Conservation (phyloP, 2,329 filamentous ascomycete species). For the Cladosporium phlei region DNA sequence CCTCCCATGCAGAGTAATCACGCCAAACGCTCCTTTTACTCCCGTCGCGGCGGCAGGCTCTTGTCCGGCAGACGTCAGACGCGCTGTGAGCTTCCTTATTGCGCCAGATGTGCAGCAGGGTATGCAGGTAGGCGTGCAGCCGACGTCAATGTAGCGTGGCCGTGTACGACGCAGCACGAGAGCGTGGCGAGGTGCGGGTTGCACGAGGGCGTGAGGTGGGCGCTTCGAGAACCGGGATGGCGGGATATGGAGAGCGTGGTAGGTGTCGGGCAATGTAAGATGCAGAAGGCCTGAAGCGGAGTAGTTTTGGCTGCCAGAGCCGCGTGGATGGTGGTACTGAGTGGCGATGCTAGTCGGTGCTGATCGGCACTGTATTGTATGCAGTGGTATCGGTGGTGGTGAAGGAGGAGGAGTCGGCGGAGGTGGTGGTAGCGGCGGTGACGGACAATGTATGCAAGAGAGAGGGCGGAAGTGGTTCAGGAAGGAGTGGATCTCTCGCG, state of each 20-base stretch:
- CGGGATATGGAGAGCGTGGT: conserved; percentile 2
- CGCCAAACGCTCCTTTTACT: conserved; percentile 7
- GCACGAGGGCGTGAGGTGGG: background rate
- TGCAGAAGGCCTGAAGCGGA: conserved; percentile 11
- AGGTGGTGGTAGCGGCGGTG: background rate
- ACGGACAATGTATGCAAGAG: no score
- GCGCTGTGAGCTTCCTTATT: conserved; percentile 9
- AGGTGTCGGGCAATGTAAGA: conserved; percentile 2
- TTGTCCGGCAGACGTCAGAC: conserved; percentile 2
- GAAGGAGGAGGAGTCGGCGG: background rate
- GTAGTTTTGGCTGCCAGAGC: conserved; percentile 7
- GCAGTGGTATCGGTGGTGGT: background rate
- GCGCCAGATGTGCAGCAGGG: conserved; percentile 3
- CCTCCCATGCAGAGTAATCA: conserved; percentile 2
- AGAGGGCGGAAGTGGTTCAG: no score
- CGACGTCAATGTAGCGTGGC: conserved; percentile 11
- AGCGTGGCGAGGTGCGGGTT: background rate
- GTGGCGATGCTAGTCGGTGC: background rate
- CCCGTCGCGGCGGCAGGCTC: conserved; percentile 4
- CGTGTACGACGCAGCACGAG: conserved; percentile 1
- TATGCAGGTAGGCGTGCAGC: conserved; percentile 4
- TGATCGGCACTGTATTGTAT: no score
- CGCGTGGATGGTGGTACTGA: background rate
- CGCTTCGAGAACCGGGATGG: conserved; percentile 3
- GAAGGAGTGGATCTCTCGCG: no score